These are phyloP conservation scores for Cladophialophora carrionii DNA, from an alignment of 2,329 filamentous ascomycete genomes.

Conservation along the genomic window DNA sequence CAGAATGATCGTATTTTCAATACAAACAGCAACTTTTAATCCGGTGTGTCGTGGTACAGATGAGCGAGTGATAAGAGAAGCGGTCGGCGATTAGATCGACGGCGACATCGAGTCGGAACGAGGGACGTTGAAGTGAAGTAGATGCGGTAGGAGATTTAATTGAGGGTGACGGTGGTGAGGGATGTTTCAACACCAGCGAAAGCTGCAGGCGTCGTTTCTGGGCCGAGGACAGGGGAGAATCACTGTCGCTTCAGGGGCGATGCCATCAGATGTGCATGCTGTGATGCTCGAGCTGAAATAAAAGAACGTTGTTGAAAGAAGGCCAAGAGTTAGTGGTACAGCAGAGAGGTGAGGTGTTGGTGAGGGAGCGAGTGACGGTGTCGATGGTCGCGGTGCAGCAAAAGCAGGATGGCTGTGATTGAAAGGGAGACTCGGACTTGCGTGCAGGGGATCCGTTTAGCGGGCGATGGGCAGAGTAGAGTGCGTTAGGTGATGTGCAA, in stretches of 20 bases:
- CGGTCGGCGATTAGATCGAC: conserved; percentile 17
- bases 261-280: conserved; percentile 22
- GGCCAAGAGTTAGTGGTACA: conserved; percentile 17
- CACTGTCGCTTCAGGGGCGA: conserved; percentile 20
- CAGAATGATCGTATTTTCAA: conserved; percentile 14
- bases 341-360: conserved; percentile 27
- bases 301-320: conserved; percentile 30
- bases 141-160: conserved; percentile 27
- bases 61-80: conserved; percentile 16
- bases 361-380: conserved; percentile 19
- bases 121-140: conserved; percentile 26
- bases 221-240: conserved; percentile 13
- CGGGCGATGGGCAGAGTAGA: conserved; percentile 8
- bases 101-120: conserved; percentile 31
- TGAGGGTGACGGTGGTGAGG: conserved; percentile 19
- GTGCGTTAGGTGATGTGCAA: conserved; percentile 25
- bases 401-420: conserved; percentile 28
- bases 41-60: conserved; percentile 7
- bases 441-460: conserved; percentile 7
- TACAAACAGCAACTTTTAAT: conserved; percentile 12
- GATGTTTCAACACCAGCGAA: conserved; percentile 15
- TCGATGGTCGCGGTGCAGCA: conserved; percentile 26
- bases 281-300: conserved; percentile 24
- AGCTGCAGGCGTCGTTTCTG: conserved; percentile 17
- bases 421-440: conserved; percentile 29